Evolutionary conservation across 768 basidiomycete genomes (phyloP).

Genomic region (Boletus huronensis): DNA sequence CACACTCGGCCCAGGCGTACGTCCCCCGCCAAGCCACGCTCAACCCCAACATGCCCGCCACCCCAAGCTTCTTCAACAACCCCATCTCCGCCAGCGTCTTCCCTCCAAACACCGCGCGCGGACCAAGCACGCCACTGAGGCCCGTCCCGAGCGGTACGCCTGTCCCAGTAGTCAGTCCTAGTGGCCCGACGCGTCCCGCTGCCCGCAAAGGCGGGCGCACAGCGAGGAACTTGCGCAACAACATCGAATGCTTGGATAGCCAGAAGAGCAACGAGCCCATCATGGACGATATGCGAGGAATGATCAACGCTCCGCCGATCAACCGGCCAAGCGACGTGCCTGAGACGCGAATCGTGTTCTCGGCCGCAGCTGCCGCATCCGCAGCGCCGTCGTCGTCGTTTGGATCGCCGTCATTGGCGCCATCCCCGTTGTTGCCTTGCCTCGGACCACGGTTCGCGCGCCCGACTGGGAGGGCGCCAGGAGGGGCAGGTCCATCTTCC

Average conservation of each 20-base stretch:
- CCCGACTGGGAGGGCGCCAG: conserved; percentile 11
- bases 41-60: conserved; percentile 37
- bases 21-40: conserved; percentile 54
- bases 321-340: conserved; percentile 60
- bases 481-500: conserved; percentile 13
- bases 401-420: conserved; percentile 5
- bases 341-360: conserved; percentile 55
- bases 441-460: conserved; percentile 11
- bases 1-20: conserved; percentile 59
- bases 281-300: conserved; percentile 60
- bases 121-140: not conserved
- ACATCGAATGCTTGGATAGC: conserved; percentile 40
- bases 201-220: conserved; percentile 19
- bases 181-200: conserved; percentile 13
- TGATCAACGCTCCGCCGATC: conserved; percentile 64
- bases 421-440: conserved; percentile 13
- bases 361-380: conserved; percentile 49
- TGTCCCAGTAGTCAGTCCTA: conserved; percentile 13
- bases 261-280: conserved; percentile 62
- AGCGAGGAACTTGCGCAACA: conserved; percentile 27
- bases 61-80: conserved; percentile 22
- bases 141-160: conserved; percentile 3
- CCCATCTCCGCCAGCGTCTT: conserved; percentile 13
- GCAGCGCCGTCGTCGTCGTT: conserved; percentile 13
- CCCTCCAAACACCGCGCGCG: conserved; percentile 19